phyloP scores from a whole-genome alignment of 768 basidiomycete genomes.

The Candolleomyces aberdarensis region DNA sequence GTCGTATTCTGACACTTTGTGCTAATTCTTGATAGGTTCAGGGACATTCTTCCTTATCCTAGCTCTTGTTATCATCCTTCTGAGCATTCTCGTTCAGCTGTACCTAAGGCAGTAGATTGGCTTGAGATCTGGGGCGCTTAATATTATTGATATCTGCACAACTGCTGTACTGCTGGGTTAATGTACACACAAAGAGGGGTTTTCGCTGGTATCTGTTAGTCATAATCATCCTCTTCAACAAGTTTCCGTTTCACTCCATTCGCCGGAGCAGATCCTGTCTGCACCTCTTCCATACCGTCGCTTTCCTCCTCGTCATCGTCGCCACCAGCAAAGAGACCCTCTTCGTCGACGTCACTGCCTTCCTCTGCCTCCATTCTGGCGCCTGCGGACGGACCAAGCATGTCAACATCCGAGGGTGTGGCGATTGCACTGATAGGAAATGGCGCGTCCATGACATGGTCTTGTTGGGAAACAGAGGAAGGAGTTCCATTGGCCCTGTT shows the following conservation, averaged over 20 bases:
- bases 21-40: conserved; percentile 28
- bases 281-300: conserved; percentile 80
- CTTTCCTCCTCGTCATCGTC: conserved; percentile 77
- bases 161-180: conserved; percentile 13
- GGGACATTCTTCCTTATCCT: conserved; percentile 39
- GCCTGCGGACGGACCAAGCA: conserved; percentile 38
- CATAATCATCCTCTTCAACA: conserved; percentile 86
- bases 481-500: conserved; percentile 15
- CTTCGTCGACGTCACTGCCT: conserved; percentile 73
- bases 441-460: conserved; percentile 42
- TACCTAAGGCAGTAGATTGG: conserved; percentile 8
- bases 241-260: conserved; percentile 77
- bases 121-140: neutral
- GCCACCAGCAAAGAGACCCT: conserved; percentile 74
- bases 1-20: conserved; percentile 6
- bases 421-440: conserved; percentile 61
- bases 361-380: conserved; percentile 41
- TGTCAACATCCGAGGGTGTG: conserved; percentile 69
- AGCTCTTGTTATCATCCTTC: conserved; percentile 38
- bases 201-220: conserved; percentile 33
- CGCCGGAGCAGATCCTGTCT: conserved; percentile 43
- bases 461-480: conserved; percentile 30
- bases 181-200: conserved; percentile 9
- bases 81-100: conserved; percentile 33
- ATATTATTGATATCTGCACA: conserved; percentile 13